Evolutionary conservation across 768 basidiomycete species (phyloP), one percentile per base, ranked within the genome.

Genomic region (Mycena sanguinolenta): DNA sequence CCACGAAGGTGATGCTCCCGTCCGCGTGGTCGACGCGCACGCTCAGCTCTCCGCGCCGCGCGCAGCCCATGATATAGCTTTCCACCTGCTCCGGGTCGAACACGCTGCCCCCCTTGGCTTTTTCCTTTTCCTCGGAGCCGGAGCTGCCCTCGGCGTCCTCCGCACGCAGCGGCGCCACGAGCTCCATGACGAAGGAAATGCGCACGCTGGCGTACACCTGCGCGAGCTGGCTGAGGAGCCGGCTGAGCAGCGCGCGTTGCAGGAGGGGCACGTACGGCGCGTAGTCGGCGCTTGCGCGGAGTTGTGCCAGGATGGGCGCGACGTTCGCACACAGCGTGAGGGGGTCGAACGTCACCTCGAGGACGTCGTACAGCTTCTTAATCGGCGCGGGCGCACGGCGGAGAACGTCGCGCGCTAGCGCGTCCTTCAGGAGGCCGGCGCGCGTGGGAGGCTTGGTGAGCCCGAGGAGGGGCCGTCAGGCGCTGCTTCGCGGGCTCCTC

Each of bases 311-410:
- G 69, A 98, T 85, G 13, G 96, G 95, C 4, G 94, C 90, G 50
- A 95, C 90, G 70, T 88, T 86, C 6, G 87, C 79, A 79, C 95
- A 95, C 67, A 98, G 91, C 0, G 90, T 91, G 72, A 97, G 88
- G 0, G 97, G 97, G 78, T 98, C 95, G 76, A 98, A 97, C 8
- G 95, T 92, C 49, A 93, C 92, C 82, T 98, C 96, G 73, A 99
- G 91, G 58, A 96, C 89, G 76, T 89, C 88, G 86, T 97, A 97
- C 25, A 98, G 87, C 27, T 88, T 83, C 77, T 92, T 92, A 78
- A 98, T 87, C 4, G 87, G 81, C 27, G 86, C 80, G 0, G 96
- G 93, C 0, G 92, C 91, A 53, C 95, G 88, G 76, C 90, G 92
- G 71, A 98, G 89, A 55, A 93, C 92, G 78, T 95, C 92, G 60